Evolutionary conservation across 2,329 filamentous ascomycete genomes (phyloP).

Genomic region (Emmonsia crescens): DNA sequence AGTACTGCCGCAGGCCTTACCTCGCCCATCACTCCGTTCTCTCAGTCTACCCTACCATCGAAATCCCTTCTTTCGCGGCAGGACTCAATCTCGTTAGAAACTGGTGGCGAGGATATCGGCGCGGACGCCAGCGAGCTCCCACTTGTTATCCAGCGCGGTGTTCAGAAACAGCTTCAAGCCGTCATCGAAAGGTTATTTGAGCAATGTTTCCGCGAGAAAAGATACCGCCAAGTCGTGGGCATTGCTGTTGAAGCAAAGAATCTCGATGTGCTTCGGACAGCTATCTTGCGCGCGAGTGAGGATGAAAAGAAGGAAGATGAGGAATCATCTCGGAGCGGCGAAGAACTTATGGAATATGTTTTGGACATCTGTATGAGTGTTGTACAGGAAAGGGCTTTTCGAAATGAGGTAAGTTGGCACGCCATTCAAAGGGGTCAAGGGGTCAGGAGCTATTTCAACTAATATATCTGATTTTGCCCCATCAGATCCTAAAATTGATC

Average conservation of each 20-base stretch:
- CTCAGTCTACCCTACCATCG: slow-evolving; percentile 81
- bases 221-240: slow-evolving; percentile 91
- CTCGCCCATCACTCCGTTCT: slow-evolving; percentile 90
- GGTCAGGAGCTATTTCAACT: background rate
- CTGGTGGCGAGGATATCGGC: slow-evolving; percentile 46
- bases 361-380: slow-evolving; percentile 95
- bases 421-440: background rate
- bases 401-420: slow-evolving; percentile 47
- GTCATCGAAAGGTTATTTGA: slow-evolving; percentile 88
- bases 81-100: slow-evolving; percentile 51
- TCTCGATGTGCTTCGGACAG: slow-evolving; percentile 70
- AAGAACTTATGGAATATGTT: slow-evolving; percentile 95
- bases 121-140: slow-evolving; percentile 45
- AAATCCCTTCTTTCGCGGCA: slow-evolving; percentile 89
- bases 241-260: slow-evolving; percentile 94
- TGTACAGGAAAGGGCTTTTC: slow-evolving; percentile 81
- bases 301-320: slow-evolving; percentile 62
- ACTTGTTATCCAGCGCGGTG: slow-evolving; percentile 59
- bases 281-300: slow-evolving; percentile 80
- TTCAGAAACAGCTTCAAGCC: slow-evolving; percentile 67
- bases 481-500: slow-evolving; percentile 73
- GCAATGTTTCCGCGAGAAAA: slow-evolving; percentile 71
- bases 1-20: slow-evolving; percentile 57
- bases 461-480: background rate
- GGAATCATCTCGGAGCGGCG: slow-evolving; percentile 52